phyloP scores from a whole-genome alignment of 2,329 filamentous ascomycete species.

The Ophiognomonia clavigignenti-juglandacearum region DNA sequence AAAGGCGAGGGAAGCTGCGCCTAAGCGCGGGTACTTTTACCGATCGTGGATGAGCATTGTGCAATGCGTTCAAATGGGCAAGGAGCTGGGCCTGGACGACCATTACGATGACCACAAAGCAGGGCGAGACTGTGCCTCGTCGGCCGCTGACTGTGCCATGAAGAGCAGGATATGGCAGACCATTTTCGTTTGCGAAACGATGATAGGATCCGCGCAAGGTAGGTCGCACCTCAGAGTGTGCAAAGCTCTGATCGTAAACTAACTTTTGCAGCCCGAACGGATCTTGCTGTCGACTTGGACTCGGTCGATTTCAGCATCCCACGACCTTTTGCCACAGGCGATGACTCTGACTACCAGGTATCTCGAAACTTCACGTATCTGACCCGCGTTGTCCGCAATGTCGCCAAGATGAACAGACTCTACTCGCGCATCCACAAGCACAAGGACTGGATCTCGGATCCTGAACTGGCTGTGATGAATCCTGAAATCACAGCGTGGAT shows the following conservation, averaged over 20 bases:
- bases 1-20: conserved; percentile 87
- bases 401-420: conserved; percentile 70
- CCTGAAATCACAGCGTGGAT: conserved; percentile 73
- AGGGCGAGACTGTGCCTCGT: conserved; percentile 65
- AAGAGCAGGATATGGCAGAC: conserved; percentile 89
- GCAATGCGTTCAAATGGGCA: conserved; percentile 86
- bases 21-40: conserved; percentile 93
- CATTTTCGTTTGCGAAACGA: conserved; percentile 78
- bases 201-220: conserved; percentile 95
- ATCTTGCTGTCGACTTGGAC: conserved; percentile 70
- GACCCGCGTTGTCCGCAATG: conserved; percentile 69
- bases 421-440: conserved; percentile 71
- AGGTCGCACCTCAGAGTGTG: conserved; percentile 19
- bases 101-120: conserved; percentile 75
- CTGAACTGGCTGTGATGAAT: conserved; percentile 75
- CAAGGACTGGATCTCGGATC: conserved; percentile 79
- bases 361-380: conserved; percentile 83
- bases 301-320: conserved; percentile 71
- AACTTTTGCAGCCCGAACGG: conserved; percentile 62
- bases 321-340: conserved; percentile 58
- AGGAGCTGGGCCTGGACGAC: conserved; percentile 84
- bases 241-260: conserved; percentile 5
- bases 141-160: conserved; percentile 70
- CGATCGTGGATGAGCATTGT: conserved; percentile 96
- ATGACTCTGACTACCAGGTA: conserved; percentile 71